Evolutionary conservation across 495 filamentous ascomycete species (phyloP).

Genomic region (Lindgomyces ingoldianus): DNA sequence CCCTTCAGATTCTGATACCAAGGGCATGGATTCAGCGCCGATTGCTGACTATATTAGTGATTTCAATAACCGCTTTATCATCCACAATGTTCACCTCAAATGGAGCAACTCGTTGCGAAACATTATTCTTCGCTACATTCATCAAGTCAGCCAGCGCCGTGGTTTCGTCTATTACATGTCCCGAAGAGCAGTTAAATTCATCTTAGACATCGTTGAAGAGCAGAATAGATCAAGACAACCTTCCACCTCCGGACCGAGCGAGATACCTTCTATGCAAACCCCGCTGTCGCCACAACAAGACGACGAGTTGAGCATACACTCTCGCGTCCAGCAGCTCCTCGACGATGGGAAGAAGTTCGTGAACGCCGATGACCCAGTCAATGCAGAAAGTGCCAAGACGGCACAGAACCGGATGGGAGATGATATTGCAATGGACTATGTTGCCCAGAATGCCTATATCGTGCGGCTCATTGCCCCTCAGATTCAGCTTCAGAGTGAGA

Average conservation of each 20-base stretch:
- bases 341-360: conserved; percentile 83
- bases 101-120: conserved; percentile 97
- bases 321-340: conserved; percentile 84
- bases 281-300: conserved; percentile 54
- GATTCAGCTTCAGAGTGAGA: conserved; percentile 96
- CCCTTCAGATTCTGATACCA: conserved; percentile 44
- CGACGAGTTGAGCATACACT: conserved; percentile 68
- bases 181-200: conserved; percentile 93
- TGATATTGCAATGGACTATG: conserved; percentile 84
- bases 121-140: conserved; percentile 94
- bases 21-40: conserved; percentile 50
- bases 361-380: conserved; percentile 63
- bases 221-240: conserved; percentile 64
- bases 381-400: conserved; percentile 22
- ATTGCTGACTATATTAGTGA: conserved; percentile 76
- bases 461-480: conserved; percentile 94
- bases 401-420: conserved; percentile 53
- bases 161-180: conserved; percentile 99
- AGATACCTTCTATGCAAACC: not conserved
- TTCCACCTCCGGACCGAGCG: conserved; percentile 19
- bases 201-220: conserved; percentile 94
- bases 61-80: conserved; percentile 97
- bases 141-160: conserved; percentile 92
- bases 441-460: conserved; percentile 91
- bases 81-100: conserved; percentile 95